Evolutionary conservation across 148 eudicot genomes (phyloP).

Genomic region (Vaccinium vitisidaea): DNA sequence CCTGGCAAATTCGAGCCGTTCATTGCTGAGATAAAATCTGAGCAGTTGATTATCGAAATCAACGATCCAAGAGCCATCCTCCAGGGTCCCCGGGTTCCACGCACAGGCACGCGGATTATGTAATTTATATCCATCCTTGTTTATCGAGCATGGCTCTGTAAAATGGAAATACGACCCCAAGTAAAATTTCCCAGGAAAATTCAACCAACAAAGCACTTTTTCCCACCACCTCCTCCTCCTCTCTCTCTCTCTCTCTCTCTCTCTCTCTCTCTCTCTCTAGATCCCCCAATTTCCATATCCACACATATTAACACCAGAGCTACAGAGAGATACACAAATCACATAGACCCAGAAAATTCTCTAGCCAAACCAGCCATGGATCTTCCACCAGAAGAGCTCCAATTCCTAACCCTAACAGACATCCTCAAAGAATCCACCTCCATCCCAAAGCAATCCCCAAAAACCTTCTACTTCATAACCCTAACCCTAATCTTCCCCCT

Average conservation of each 20-base stretch:
- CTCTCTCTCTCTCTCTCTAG: neutral
- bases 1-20: too few relatives aligned
- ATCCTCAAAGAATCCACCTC: conserved; percentile 65
- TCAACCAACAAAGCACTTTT: neutral
- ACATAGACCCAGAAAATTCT: neutral
- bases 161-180: neutral
- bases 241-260: too few relatives aligned
- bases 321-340: too few relatives aligned
- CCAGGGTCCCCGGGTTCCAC: too few relatives aligned
- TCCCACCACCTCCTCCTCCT: neutral
- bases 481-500: conserved; percentile 85
- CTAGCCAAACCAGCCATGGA: conserved; percentile 46
- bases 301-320: neutral
- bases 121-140: neutral
- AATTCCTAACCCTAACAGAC: conserved; percentile 50
- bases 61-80: too few relatives aligned
- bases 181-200: neutral
- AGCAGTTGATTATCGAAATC: too few relatives aligned
- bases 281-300: neutral
- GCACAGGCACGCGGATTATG: too few relatives aligned
- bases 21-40: too few relatives aligned
- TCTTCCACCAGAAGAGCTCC: conserved; percentile 81
- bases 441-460: conserved; percentile 71
- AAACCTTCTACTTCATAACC: conserved; percentile 80
- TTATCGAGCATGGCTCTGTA: neutral